phyloP scores from a whole-genome alignment of 2,329 filamentous ascomycete species.

The Pyrenophora teres region DNA sequence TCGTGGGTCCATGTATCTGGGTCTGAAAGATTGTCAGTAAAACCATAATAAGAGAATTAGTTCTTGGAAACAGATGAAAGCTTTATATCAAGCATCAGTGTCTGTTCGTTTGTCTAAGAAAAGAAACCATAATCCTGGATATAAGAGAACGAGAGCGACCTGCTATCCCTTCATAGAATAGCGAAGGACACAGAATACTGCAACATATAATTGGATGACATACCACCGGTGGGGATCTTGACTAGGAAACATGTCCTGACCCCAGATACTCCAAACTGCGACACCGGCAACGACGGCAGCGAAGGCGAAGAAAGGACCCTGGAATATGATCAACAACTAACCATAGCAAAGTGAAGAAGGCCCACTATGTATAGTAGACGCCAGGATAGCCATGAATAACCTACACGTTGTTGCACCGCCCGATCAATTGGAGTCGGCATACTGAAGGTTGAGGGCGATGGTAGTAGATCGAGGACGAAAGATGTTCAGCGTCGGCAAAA shows the following conservation, averaged over 20 bases:
- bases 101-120: too few relatives aligned
- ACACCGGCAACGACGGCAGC: conserved; percentile 80
- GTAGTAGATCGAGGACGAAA: background rate
- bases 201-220: conserved; percentile 21
- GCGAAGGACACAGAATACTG: too few relatives aligned
- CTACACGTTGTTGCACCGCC: conserved; percentile 52
- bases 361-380: conserved; percentile 31
- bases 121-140: too few relatives aligned
- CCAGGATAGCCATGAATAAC: conserved; percentile 26
- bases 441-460: conserved; percentile 15
- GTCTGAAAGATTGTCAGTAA: conserved; percentile 50
- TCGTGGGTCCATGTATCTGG: conserved; percentile 76
- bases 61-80: too few relatives aligned
- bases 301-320: conserved; percentile 59
- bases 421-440: conserved; percentile 58
- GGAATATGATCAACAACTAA: conserved; percentile 2
- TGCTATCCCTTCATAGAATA: too few relatives aligned
- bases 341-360: conserved; percentile 4
- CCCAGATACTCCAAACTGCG: conserved; percentile 84
- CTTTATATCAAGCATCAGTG: too few relatives aligned
- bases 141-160: too few relatives aligned
- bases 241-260: conserved; percentile 79
- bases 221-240: conserved; percentile 82
- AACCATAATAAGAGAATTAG: background rate
- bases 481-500: background rate